Base-by-base conservation (phyloP, 208 protist genomes). In the Crithidia thermophila region DNA sequence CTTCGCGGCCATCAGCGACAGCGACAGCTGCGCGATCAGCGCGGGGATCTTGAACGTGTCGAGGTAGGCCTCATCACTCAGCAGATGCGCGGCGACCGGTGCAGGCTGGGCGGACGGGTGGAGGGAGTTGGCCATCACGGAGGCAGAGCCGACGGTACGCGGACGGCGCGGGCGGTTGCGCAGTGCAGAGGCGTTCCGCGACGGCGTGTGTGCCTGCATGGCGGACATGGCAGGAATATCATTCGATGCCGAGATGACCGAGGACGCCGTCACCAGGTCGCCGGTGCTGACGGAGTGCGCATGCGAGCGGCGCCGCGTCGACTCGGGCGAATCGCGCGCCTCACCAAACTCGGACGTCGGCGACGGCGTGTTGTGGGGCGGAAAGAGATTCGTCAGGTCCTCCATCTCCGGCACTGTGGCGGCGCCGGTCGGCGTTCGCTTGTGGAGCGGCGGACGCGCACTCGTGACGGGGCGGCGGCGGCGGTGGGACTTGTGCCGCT, bases 41-140 rank as follows among this genome's bases (percentile, higher is more conserved):
- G 79, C 50, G 3, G 66, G 40, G 46, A 95, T 80, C 34, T 70
- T 71, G 43, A 78, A 85, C 16, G 69, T 52, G 30, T 84, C 73
- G 7, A 93, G 58, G 64, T 91, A 92, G n/a, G 73, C 57, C 55
- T 87, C 72, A 42, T 93, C 84, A 37, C 81, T 75, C 1, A 75
- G 68, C 20, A 75, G 42, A 3, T 64, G 59, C 28, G 49, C 49
- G 13, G 57, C 39, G 21, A 72, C 46, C 2, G 58, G 45, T 1
- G 27, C n/a, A 16, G 33, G 31, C 21, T 23, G 45, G 20, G 20
- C 33, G 14, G 45, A 34, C 4, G 47, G 23, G 7, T 40, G 53
- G 3, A 34, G 8, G 0, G 55, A 61, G 60, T 13, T 30, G 7
- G 8, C 30, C 13, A 40, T 7, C 27, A 18, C 34, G n/a, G 56